Evolutionary conservation across 140 eudicot genomes (phyloP), one percentile per base, ranked within the genome.

Genomic region (Oenanthe javanica): DNA sequence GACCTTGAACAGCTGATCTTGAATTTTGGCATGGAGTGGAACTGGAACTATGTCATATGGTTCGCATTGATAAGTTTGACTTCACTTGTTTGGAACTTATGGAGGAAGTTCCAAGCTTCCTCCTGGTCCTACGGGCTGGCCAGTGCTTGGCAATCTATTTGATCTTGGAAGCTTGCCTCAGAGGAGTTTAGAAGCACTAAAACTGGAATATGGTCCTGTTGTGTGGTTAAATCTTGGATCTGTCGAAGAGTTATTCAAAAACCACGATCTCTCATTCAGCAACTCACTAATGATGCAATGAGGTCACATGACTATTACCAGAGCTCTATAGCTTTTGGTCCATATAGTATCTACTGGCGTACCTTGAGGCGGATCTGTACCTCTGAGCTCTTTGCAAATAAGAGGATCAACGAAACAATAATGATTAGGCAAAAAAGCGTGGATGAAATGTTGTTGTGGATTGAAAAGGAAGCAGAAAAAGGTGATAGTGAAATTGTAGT

Each of bases 41-140:
- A 31, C 31, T 31, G 31, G 31, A 31, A 31, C 31, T 31, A 31
- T 31, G 31, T 31, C 31, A 31, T 31, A 31, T 31, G 31, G 31
- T 31, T 31, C 31, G 31, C 31, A 19, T 25, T 25, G 25, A 7
- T 51, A 51, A 12, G 18, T 14, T 51, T 51, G 55, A 51, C 5
- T 51, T 12, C 19, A 51, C 55, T 51, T 51, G 55, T 51, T 51
- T 51, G 64, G 64, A 2, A 55, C 25, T 3, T 27, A 0, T 0
- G 16, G 42, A 23, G 72, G 42, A 19, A 10, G 52, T 57, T 57
- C 66, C 27, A 57, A 46, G 57, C 79, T 80, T 3, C 79, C 83
- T 12, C 83, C 83, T 10, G 79, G 83, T 59, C 83, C 83, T 6
- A 66, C 16, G 38, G 83, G 78, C 5, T 80, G 83, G 83, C 83